Conservation (phyloP, 2,329 filamentous ascomycete genomes). For the Penicillium digitatum region DNA sequence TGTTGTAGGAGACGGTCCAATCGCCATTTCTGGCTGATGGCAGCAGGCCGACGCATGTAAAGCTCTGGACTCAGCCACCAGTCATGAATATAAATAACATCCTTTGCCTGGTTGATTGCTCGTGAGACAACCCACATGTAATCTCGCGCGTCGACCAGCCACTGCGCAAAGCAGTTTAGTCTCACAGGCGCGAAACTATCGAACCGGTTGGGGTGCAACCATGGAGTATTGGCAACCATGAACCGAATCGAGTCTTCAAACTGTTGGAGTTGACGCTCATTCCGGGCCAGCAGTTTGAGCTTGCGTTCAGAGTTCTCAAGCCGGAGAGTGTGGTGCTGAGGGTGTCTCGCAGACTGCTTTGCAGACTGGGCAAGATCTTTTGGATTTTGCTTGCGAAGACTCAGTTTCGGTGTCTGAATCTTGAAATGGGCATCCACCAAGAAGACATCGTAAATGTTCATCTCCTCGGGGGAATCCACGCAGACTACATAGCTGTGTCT, state of each 20-base stretch:
- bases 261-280: constrained; percentile 81
- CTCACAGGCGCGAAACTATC: constrained; percentile 90
- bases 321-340: constrained; percentile 78
- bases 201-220: constrained; percentile 81
- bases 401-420: constrained; percentile 67
- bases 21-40: constrained; percentile 97
- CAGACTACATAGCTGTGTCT: constrained; percentile 96
- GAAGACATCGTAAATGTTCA: constrained; percentile 98
- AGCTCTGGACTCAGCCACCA: constrained; percentile 98
- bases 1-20: constrained; percentile 87
- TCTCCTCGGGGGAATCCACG: constrained; percentile 96
- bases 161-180: constrained; percentile 82
- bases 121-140: constrained; percentile 99
- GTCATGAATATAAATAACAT: constrained; percentile 98
- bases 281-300: constrained; percentile 83
- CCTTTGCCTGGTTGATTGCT: constrained; percentile 92
- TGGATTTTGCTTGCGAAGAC: constrained; percentile 49
- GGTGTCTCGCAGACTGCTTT: constrained; percentile 57
- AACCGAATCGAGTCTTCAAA: constrained; percentile 89
- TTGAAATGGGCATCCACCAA: constrained; percentile 87
- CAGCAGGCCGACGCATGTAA: constrained; percentile 88
- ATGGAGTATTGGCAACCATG: constrained; percentile 78
- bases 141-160: constrained; percentile 93
- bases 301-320: constrained; percentile 90
- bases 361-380: constrained; percentile 63